Evolutionary conservation across 805 yeast species (phyloP).

Genomic region (Kluyveromyces dobzhanskii): DNA sequence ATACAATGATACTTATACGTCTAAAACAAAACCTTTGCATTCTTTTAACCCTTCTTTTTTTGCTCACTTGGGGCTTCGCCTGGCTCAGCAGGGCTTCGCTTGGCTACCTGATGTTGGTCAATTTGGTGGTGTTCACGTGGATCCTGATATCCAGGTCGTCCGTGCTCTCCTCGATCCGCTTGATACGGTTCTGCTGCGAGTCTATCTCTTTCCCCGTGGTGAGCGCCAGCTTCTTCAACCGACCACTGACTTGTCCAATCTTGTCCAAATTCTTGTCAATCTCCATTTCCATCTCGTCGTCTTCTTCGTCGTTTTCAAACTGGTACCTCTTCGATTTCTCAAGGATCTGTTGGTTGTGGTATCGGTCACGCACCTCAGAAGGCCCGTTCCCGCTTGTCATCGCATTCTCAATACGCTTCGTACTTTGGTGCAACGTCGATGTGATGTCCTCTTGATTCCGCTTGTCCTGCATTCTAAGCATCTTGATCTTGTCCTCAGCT

Average conservation of each 20-base stretch:
- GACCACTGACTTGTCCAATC: conserved; percentile 56
- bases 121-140: conserved; percentile 63
- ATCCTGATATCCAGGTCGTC: conserved; percentile 78
- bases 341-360: conserved; percentile 31
- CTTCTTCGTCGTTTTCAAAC: conserved; percentile 86
- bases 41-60: too few relatives aligned
- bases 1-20: too few relatives aligned
- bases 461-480: conserved; percentile 55
- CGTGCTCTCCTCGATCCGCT: conserved; percentile 72
- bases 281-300: conserved; percentile 86
- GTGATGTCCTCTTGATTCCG: conserved; percentile 53
- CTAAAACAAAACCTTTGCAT: too few relatives aligned
- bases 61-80: too few relatives aligned
- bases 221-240: conserved; percentile 64
- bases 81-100: too few relatives aligned
- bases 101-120: conserved; percentile 44
- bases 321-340: conserved; percentile 61
- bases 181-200: conserved; percentile 66
- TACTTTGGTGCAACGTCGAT: conserved; percentile 50
- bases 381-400: conserved; percentile 30
- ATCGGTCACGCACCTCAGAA: conserved; percentile 27
- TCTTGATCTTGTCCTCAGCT: conserved; percentile 60
- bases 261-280: conserved; percentile 76
- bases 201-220: conserved; percentile 71
- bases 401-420: conserved; percentile 60